Conservation (phyloP, 257 asterid species). For the Petunia secreta region DNA sequence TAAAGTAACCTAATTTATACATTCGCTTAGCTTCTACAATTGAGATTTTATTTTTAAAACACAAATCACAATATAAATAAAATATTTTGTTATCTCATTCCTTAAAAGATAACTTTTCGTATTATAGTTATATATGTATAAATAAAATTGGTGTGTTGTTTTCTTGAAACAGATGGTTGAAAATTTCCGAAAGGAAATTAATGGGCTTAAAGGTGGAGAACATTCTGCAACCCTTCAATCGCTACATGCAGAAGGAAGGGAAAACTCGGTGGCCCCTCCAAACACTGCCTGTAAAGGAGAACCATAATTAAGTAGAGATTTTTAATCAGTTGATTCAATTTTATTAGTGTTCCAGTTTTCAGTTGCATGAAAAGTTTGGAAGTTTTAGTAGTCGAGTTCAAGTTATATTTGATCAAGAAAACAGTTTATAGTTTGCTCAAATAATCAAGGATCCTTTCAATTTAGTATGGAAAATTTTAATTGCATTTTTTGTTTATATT, state of each 20-base stretch:
- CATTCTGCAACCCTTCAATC: background rate
- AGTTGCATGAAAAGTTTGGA: slow-evolving; percentile 3
- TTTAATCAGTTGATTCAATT: background rate
- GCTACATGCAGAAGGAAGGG: background rate
- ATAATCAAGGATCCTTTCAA: too few species aligned
- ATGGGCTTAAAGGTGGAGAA: background rate
- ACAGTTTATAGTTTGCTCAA: too few species aligned
- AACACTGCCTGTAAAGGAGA: too few species aligned
- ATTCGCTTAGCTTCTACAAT: background rate
- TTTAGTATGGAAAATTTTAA: too few species aligned
- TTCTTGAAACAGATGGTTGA: slow-evolving; percentile 13
- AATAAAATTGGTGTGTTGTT: background rate
- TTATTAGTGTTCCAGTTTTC: background rate
- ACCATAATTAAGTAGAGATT: too few species aligned
- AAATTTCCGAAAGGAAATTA: slow-evolving; percentile 5
- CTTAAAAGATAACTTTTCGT: too few species aligned
- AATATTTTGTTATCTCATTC: too few species aligned
- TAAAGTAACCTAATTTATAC: too few species aligned
- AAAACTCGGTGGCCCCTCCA: background rate
- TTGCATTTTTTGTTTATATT: background rate
- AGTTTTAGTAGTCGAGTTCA: background rate
- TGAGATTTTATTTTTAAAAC: background rate
- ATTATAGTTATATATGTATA: too few species aligned
- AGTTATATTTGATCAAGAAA: too few species aligned
- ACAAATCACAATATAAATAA: background rate